phyloP scores from a whole-genome alignment of 2,329 filamentous ascomycete genomes.

The Neoscytalidium dimidiatum region DNA sequence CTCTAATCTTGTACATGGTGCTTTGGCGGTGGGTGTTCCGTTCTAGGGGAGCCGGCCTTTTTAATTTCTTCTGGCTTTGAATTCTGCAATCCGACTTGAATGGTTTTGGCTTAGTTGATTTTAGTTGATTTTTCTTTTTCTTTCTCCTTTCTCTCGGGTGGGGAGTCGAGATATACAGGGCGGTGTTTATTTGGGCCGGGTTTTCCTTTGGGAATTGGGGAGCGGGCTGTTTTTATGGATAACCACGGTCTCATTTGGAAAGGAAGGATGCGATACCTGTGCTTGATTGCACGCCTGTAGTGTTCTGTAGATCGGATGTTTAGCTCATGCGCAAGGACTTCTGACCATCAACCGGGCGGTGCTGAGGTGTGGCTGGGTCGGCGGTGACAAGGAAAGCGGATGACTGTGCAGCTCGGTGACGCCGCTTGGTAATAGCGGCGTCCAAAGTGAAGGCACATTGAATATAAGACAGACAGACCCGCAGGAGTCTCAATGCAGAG shows the following conservation, averaged over 20 bases:
- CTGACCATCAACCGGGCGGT: neutral
- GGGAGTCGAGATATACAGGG: slow-evolving; percentile 3
- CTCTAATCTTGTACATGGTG: slow-evolving; percentile 19
- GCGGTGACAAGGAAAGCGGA: neutral
- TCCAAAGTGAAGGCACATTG: neutral
- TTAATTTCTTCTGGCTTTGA: neutral
- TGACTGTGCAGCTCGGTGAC: neutral
- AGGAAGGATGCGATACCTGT: slow-evolving; percentile 19
- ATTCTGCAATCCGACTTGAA: neutral
- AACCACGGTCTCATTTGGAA: slow-evolving; percentile 2
- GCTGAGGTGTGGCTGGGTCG: slow-evolving; percentile 11
- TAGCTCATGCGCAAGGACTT: slow-evolving; percentile 8
- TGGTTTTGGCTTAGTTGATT: neutral
- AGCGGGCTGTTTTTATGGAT: slow-evolving; percentile 6
- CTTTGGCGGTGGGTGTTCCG: neutral
- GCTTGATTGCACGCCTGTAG: slow-evolving; percentile 7
- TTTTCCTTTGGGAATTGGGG: neutral
- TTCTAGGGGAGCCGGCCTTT: neutral
- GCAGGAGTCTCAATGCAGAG: no score
- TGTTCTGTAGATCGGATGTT: slow-evolving; percentile 12
- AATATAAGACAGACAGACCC: neutral
- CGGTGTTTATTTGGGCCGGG: neutral
- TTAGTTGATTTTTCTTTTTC: neutral
- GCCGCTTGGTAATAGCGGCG: slow-evolving; percentile 11
- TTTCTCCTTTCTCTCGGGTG: neutral